These are phyloP conservation scores for Musa acuminata DNA, from an alignment of 176 grass and related monocot species.

Conservation along the genomic window DNA sequence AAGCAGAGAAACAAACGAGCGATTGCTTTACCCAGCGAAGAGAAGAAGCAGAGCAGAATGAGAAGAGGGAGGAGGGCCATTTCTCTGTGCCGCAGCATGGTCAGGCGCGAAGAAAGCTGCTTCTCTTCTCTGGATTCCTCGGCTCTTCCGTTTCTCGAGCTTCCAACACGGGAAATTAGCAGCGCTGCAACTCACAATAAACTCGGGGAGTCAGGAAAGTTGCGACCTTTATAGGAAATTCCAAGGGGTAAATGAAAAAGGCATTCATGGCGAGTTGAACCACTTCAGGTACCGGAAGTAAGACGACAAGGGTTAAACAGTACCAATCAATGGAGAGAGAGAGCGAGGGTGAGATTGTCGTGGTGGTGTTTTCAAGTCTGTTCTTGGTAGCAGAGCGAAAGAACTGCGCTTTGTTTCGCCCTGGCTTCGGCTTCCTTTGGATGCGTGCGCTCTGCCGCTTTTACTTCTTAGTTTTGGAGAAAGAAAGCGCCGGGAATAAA, in stretches of 20 bases:
- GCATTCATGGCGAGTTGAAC: background rate
- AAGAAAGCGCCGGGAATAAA: background rate
- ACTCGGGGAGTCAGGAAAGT: background rate
- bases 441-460: background rate
- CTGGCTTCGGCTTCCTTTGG: background rate
- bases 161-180: background rate
- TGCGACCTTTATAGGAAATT: background rate
- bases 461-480: background rate
- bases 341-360: background rate
- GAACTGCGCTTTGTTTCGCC: background rate
- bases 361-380: background rate
- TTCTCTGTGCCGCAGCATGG: background rate
- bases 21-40: conserved; percentile 18
- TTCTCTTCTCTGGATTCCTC: background rate
- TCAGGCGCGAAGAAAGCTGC: background rate
- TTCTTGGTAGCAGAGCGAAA: background rate
- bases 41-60: conserved; percentile 8
- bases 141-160: background rate
- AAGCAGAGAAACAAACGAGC: background rate
- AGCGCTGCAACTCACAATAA: background rate
- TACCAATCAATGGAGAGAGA: background rate
- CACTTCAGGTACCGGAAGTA: background rate
- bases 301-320: background rate
- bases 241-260: background rate
- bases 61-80: background rate